Conservation (phyloP, 371 early-diverging fungal species). For the Racocetra persica region DNA sequence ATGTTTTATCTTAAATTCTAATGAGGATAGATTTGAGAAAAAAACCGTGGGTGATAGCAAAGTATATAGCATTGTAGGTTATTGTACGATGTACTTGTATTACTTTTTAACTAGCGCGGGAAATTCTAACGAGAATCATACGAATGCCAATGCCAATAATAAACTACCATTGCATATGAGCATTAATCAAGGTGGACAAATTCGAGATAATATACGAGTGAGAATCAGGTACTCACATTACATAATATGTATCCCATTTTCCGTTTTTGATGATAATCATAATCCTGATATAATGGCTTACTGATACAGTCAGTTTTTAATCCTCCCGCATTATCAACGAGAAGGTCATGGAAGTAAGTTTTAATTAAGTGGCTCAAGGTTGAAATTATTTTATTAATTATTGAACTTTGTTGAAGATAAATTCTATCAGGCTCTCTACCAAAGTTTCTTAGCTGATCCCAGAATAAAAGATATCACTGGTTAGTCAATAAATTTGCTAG, state of each 20-base stretch:
- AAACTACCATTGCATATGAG: not conserved
- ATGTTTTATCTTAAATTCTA: not conserved
- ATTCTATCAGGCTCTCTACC: slow-evolving; percentile 73
- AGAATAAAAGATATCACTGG: slow-evolving; percentile 73
- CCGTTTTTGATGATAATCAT: slow-evolving; percentile 15
- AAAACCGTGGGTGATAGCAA: slow-evolving; percentile 46
- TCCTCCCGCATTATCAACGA: slow-evolving; percentile 87
- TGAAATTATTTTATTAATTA: too few species aligned
- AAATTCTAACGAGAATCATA: slow-evolving; percentile 1
- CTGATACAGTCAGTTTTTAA: slow-evolving; percentile 79
- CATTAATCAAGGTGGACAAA: slow-evolving; percentile 48
- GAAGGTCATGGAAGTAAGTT: slow-evolving; percentile 82
- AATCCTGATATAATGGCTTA: slow-evolving; percentile 19
- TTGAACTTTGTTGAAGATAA: slow-evolving; percentile 46
- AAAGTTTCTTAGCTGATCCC: slow-evolving; percentile 57
- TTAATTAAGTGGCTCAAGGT: too few species aligned
- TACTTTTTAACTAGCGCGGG: slow-evolving; percentile 51
- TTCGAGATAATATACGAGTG: slow-evolving; percentile 79
- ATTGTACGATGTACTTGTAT: slow-evolving; percentile 81
- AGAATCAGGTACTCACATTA: slow-evolving; percentile 71
- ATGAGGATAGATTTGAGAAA: slow-evolving; percentile 46
- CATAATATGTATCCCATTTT: not conserved
- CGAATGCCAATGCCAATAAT: not conserved
- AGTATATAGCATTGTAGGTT: slow-evolving; percentile 82
- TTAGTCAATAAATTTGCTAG: slow-evolving; percentile 29